A percentile compares a stretch with the other conserved stretches of the same genome.
Conservation (phyloP, 805 yeast species). For the Brettanomyces nanus region DNA sequence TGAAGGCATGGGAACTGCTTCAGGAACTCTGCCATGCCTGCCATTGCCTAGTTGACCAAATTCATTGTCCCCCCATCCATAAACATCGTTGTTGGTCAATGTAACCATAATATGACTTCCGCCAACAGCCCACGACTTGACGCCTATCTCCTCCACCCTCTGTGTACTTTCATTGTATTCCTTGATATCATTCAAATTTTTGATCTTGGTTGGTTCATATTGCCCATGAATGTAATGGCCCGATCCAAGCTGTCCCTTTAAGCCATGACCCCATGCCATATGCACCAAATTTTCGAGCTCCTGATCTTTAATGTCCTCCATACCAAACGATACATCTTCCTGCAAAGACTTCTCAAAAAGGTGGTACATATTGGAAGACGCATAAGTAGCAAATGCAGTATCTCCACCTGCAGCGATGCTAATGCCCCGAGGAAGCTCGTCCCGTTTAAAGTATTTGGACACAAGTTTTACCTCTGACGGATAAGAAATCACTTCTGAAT, state of each 20-base stretch:
- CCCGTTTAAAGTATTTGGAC: slow-evolving; percentile 29
- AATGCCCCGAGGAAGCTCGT: slow-evolving; percentile 37
- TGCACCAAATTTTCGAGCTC: slow-evolving; percentile 26
- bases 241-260: slow-evolving; percentile 79
- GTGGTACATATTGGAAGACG: slow-evolving; percentile 27
- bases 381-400: slow-evolving; percentile 45
- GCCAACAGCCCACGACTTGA: slow-evolving; percentile 53
- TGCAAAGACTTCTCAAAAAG: slow-evolving; percentile 25
- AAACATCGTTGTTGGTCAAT: slow-evolving; percentile 54
- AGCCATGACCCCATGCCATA: slow-evolving; percentile 75
- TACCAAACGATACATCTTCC: slow-evolving; percentile 5
- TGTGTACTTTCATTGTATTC: slow-evolving; percentile 47
- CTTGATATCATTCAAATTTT: slow-evolving; percentile 35
- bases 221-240: slow-evolving; percentile 71
- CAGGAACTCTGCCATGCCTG: slow-evolving; percentile 48
- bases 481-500: slow-evolving; percentile 58
- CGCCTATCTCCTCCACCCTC: slow-evolving; percentile 35
- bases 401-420: slow-evolving; percentile 66
- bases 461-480: slow-evolving; percentile 50
- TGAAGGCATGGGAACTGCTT: slow-evolving; percentile 47
- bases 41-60: slow-evolving; percentile 83
- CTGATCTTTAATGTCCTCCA: slow-evolving; percentile 15
- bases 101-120: slow-evolving; percentile 56
- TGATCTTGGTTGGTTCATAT: slow-evolving; percentile 53
- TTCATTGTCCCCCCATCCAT: slow-evolving; percentile 81